Conservation (phyloP, 305 asterid species). For the Ruellia speciosa region DNA sequence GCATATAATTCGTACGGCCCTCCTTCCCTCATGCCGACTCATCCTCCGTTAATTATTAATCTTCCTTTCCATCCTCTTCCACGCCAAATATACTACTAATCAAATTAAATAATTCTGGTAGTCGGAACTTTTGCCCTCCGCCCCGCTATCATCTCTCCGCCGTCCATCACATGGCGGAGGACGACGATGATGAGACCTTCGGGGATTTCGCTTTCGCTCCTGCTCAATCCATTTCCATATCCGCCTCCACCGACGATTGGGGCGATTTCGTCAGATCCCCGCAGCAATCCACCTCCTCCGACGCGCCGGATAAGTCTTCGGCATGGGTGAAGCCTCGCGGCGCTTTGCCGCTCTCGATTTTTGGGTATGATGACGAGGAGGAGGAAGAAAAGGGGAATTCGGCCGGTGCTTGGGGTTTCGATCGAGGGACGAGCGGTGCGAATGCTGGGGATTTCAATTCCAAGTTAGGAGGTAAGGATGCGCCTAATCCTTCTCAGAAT, state of each 20-base stretch:
- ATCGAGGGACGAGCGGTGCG: slow-evolving; percentile 23
- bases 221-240: slow-evolving; percentile 24
- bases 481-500: slow-evolving; percentile 19
- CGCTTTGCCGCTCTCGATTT: slow-evolving; percentile 69
- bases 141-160: slow-evolving; percentile 16
- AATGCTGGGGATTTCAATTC: slow-evolving; percentile 19
- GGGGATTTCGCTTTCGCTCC: slow-evolving; percentile 68
- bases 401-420: slow-evolving; percentile 21
- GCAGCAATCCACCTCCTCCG: slow-evolving; percentile 28
- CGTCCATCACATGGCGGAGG: slow-evolving; percentile 52
- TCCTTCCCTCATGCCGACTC: too few species aligned
- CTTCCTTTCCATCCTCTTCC: too few species aligned
- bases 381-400: slow-evolving; percentile 30
- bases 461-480: slow-evolving; percentile 16
- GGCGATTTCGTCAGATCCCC: slow-evolving; percentile 66
- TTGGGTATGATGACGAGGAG: slow-evolving; percentile 49
- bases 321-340: slow-evolving; percentile 56
- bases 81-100: too few species aligned
- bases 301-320: slow-evolving; percentile 24
- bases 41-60: too few species aligned
- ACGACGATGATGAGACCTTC: slow-evolving; percentile 53
- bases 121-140: background rate
- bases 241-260: slow-evolving; percentile 45
- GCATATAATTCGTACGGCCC: too few species aligned
- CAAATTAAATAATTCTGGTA: too few species aligned